Evolutionary conservation across 2,329 filamentous ascomycete species (phyloP), one percentile per base, ranked within the genome.

Genomic region (Neopestalotiopsis sp.): DNA sequence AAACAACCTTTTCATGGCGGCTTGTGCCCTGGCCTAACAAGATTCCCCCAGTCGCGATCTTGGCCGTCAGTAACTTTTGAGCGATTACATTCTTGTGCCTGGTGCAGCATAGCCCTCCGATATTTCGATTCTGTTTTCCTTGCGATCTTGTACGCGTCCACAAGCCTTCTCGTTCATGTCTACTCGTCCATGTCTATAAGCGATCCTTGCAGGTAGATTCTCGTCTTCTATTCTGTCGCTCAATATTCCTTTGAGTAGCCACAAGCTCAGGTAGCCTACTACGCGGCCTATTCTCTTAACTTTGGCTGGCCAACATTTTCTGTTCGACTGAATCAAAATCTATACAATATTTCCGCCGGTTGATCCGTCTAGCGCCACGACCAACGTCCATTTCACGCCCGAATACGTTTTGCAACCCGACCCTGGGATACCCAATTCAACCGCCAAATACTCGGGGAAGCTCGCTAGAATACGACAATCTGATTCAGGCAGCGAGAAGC

Each of bases 221-320:
- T 38, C 40, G 30, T 24, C 12, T 60, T 67, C 56, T 60, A 34
- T 24, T 45, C 65, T 30, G 24, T 67, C 65, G 65, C 56, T 67
- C 40, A 34, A 17, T 32, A 34, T 20, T 34, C 38, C 40, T 28
- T 28, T 28, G 13, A 13, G 42, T 56, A 20, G 40, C 20, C 56
- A 49, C 56, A 9, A 34, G 65, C 65, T 59, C 65, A 40, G 65
- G 65, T 42, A 67, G 52, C 20, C 56, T 32, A 24, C 42, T 42
- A 30, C 24, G 14, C 40, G 30, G 38, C 30, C 34, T 17, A 17
- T 10, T 20, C n/a, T 10, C 30, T 7, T 28, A 57, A 10, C 52
- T 5, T 62, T 20, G 32, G 30, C 59, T 62, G 59, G 59, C 20
- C 59, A 17, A 17, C 24, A 5, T 59, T n/a, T 9, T 34, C 17